Evolutionary conservation across 805 yeast genomes (phyloP).

Genomic region (Candida loeiensis): DNA sequence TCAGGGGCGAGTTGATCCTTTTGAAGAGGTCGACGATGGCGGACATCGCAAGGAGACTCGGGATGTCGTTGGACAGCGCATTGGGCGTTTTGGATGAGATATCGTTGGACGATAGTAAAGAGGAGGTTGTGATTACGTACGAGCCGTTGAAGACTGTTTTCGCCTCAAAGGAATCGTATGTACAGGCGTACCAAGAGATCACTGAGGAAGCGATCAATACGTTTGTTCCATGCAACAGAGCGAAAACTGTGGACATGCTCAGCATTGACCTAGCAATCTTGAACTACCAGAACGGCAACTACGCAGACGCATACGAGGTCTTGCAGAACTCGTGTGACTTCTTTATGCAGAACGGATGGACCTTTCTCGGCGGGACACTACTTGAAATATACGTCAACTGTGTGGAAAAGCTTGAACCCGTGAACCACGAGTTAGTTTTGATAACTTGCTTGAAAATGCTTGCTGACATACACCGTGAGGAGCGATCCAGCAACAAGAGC

Average conservation of each 20-base stretch:
- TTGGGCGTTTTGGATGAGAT: constrained; percentile 21
- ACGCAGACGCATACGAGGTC: constrained; percentile 57
- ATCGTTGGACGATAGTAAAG: constrained; percentile 13
- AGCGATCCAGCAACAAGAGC: constrained; percentile 22
- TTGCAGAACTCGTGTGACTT: constrained; percentile 66
- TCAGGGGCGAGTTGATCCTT: constrained; percentile 48
- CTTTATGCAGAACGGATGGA: constrained; percentile 74
- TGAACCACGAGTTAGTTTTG: constrained; percentile 27
- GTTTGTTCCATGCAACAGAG: constrained; percentile 49
- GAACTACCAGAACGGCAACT: constrained; percentile 55
- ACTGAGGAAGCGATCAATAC: constrained; percentile 57
- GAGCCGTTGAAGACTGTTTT: constrained; percentile 15
- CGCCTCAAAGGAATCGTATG: constrained; percentile 18
- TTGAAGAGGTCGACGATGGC: constrained; percentile 44
- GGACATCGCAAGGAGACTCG: constrained; percentile 20
- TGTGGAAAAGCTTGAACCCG: constrained; percentile 40
- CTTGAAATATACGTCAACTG: constrained; percentile 68
- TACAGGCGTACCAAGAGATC: constrained; percentile 39
- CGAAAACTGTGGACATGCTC: constrained; percentile 66
- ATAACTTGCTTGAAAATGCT: constrained; percentile 40
- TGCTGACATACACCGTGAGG: constrained; percentile 24
- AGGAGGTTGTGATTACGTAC: constrained; percentile 10
- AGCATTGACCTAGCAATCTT: constrained; percentile 77
- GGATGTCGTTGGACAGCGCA: constrained; percentile 19
- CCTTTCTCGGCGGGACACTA: constrained; percentile 59